phyloP scores from a whole-genome alignment of 2,329 filamentous ascomycete species.

The Penicillium rolfsii region DNA sequence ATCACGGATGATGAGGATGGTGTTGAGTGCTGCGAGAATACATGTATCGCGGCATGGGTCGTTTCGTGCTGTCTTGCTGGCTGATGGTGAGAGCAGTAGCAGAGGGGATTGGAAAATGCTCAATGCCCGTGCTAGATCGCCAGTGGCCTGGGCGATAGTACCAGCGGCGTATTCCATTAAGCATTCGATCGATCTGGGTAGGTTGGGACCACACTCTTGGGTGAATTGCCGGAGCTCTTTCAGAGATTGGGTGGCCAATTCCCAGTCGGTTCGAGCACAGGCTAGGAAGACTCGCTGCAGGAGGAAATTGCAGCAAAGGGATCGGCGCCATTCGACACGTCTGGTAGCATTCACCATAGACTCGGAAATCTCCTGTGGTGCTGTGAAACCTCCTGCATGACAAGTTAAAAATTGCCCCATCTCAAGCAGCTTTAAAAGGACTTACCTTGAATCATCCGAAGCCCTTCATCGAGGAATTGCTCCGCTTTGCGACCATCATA shows the following conservation, averaged over 20 bases:
- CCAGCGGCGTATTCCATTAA: constrained; percentile 73
- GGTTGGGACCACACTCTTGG: constrained; percentile 48
- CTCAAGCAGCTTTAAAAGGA: constrained; percentile 18
- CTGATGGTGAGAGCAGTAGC: constrained; percentile 57
- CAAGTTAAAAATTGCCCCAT: constrained; percentile 18
- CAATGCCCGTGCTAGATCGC: constrained; percentile 70
- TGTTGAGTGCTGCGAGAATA: constrained; percentile 66
- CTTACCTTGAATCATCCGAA: constrained; percentile 54
- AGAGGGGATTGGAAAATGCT: constrained; percentile 64
- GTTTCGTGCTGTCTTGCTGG: constrained; percentile 44
- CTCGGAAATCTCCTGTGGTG: constrained; percentile 50
- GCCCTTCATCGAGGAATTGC: constrained; percentile 61
- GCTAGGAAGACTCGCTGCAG: constrained; percentile 72
- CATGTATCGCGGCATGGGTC: constrained; percentile 66
- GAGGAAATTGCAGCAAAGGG: constrained; percentile 69
- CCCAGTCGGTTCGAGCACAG: constrained; percentile 72
- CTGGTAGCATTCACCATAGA: constrained; percentile 62
- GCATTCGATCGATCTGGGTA: constrained; percentile 51
- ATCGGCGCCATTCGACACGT: constrained; percentile 65
- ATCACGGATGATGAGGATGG: constrained; percentile 72
- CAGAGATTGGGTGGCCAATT: constrained; percentile 62
- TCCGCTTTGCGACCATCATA: constrained; percentile 58
- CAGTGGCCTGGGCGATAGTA: constrained; percentile 75
- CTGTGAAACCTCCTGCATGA: constrained; percentile 39
- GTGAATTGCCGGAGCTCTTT: constrained; percentile 55